Evolutionary conservation across 192 early-diverging fungal species (phyloP).

Genomic region (Linnemannia hyalina): DNA sequence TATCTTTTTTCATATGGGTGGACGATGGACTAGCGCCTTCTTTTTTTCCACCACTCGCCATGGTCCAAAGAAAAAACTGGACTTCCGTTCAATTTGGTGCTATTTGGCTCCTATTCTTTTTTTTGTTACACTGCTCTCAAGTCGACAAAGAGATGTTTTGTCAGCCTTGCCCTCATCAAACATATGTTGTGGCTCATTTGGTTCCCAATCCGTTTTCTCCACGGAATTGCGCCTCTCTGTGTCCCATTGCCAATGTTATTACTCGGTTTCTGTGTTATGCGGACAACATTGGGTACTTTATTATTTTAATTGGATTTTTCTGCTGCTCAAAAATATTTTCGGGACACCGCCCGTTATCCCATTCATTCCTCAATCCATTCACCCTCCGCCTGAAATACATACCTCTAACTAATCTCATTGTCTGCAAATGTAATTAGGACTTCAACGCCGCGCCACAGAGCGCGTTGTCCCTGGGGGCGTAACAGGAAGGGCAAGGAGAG

Average conservation of each 20-base stretch:
- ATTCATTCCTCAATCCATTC: background rate
- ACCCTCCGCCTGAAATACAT: background rate
- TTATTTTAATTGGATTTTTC: background rate
- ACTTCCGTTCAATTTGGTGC: background rate
- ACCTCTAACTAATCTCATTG: background rate
- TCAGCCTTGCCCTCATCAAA: constrained; percentile 2
- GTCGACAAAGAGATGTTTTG: background rate
- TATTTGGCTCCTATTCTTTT: background rate
- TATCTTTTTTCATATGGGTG: background rate
- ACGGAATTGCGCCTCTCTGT: background rate
- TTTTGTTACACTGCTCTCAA: constrained; percentile 5
- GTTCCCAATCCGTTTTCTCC: background rate
- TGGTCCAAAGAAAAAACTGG: background rate
- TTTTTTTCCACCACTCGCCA: background rate
- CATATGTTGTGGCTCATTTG: background rate
- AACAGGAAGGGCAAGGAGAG: constrained; percentile 8
- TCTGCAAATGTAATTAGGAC: constrained; percentile 20
- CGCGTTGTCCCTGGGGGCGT: constrained; percentile 11
- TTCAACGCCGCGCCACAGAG: constrained; percentile 51
- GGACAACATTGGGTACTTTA: background rate
- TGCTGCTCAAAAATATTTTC: background rate
- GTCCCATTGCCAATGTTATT: background rate
- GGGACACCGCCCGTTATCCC: background rate
- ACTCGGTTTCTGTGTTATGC: background rate
- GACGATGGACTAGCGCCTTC: background rate